These are phyloP conservation scores for Globisporangium acanthophoron DNA, from an alignment of 352 stramenopile genomes.

Conservation along the genomic window DNA sequence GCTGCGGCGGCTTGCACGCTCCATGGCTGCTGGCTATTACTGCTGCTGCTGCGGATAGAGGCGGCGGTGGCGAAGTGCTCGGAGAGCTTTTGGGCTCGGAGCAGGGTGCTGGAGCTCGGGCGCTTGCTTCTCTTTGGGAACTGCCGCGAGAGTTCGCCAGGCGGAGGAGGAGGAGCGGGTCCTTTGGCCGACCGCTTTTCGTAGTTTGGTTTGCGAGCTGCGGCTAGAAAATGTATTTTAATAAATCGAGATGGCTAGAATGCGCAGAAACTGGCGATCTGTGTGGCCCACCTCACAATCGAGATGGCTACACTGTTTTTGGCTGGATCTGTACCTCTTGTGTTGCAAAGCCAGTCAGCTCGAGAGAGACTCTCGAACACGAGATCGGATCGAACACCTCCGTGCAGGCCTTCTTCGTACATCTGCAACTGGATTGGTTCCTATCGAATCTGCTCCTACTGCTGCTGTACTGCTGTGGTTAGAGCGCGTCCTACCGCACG, in stretches of 20 bases:
- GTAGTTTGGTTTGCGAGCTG: not conserved
- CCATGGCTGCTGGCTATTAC: slow-evolving; percentile 18
- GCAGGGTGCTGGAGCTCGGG: not conserved
- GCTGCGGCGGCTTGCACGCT: slow-evolving; percentile 49
- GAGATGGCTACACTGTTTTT: not conserved
- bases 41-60: not conserved
- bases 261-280: not conserved
- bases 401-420: too few species aligned
- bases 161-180: not conserved
- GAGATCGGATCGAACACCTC: too few species aligned
- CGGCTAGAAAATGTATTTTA: not conserved
- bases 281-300: not conserved
- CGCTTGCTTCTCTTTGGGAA: not conserved
- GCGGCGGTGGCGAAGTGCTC: too few species aligned
- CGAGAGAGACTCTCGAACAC: too few species aligned
- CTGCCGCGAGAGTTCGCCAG: not conserved
- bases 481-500: slow-evolving; percentile 20
- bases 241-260: not conserved
- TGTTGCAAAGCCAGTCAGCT: too few species aligned
- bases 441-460: too few species aligned
- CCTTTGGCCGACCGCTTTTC: not conserved
- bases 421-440: too few species aligned
- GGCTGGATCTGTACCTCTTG: too few species aligned
- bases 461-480: not conserved
- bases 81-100: too few species aligned